Evolutionary conservation across 345 rosid genomes (phyloP).

Genomic region (Litchi chinensis): DNA sequence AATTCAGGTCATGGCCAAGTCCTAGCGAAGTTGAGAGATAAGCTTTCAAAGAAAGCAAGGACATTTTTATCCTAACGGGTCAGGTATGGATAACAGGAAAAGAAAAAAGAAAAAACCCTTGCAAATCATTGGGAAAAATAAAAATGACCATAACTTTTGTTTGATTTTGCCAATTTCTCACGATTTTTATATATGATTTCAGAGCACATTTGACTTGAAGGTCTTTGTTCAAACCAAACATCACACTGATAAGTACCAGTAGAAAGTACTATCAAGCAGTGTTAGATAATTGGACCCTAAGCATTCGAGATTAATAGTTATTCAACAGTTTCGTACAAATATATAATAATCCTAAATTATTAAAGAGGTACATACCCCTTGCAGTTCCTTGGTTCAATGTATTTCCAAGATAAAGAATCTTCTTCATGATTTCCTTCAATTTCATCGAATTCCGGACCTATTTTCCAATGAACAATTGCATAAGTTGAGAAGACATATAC

Average conservation of each 20-base stretch:
- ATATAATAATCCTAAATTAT: conserved; percentile 1
- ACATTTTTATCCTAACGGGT: background rate
- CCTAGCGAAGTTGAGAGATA: background rate
- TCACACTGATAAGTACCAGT: background rate
- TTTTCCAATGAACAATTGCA: conserved; percentile 13
- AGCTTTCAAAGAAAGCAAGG: background rate
- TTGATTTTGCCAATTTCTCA: background rate
- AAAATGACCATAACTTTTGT: background rate
- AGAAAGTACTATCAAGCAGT: background rate
- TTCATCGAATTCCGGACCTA: conserved; percentile 86
- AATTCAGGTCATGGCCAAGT: background rate
- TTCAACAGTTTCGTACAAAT: background rate
- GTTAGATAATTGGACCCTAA: background rate
- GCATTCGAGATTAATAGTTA: background rate
- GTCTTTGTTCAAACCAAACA: background rate
- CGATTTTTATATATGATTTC: background rate
- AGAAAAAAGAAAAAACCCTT: background rate
- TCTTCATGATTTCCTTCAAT: conserved; percentile 94
- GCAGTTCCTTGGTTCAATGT: conserved; percentile 97
- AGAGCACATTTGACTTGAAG: background rate
- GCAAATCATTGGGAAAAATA: background rate
- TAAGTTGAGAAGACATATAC: conserved; percentile 19
- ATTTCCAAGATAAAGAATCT: conserved; percentile 89
- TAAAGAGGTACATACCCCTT: conserved; percentile 62
- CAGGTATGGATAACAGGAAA: background rate